phyloP scores from a whole-genome alignment of 1,139 yeast species.

The Candida tetrigidarum region DNA sequence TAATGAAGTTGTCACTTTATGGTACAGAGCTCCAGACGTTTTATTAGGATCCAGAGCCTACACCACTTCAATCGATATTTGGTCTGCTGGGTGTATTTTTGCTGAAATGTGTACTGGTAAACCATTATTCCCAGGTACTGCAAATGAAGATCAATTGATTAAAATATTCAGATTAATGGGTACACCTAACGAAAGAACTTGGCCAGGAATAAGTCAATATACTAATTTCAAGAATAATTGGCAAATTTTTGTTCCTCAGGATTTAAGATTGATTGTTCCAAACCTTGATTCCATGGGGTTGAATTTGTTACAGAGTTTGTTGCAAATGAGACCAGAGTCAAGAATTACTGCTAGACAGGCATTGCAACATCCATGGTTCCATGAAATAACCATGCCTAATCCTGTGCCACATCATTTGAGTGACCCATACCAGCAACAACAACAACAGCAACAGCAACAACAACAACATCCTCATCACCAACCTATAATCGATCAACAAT shows the following conservation, averaged over 20 bases:
- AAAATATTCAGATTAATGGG: slow-evolving; percentile 94
- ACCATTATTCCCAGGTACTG: slow-evolving; percentile 94
- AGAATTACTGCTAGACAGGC: slow-evolving; percentile 93
- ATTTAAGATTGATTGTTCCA: slow-evolving; percentile 76
- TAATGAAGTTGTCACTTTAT: slow-evolving; percentile 94
- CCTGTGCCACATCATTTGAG: slow-evolving; percentile 37
- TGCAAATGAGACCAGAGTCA: slow-evolving; percentile 92
- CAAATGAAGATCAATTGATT: slow-evolving; percentile 91
- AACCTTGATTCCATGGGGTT: slow-evolving; percentile 79
- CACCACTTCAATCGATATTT: slow-evolving; percentile 95
- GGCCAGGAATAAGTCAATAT: slow-evolving; percentile 91
- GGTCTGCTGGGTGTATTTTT: slow-evolving; percentile 98
- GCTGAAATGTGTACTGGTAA: slow-evolving; percentile 99
- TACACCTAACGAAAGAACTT: slow-evolving; percentile 91
- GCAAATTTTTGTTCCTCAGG: slow-evolving; percentile 82
- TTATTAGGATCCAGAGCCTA: slow-evolving; percentile 92
- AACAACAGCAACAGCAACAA: slow-evolving; percentile 24
- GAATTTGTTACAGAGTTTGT: slow-evolving; percentile 72
- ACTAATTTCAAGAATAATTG: slow-evolving; percentile 87
- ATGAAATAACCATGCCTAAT: slow-evolving; percentile 62
- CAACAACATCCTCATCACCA: slow-evolving; percentile 17
- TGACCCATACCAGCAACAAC: slow-evolving; percentile 45
- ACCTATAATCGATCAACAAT: slow-evolving; percentile 20
- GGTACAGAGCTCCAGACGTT: slow-evolving; percentile 99
- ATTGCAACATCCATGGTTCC: slow-evolving; percentile 94